Evolutionary conservation across 2,329 filamentous ascomycete genomes (phyloP), one percentile per base, ranked within the genome.

Genomic region (Endoconidiophora polonica): DNA sequence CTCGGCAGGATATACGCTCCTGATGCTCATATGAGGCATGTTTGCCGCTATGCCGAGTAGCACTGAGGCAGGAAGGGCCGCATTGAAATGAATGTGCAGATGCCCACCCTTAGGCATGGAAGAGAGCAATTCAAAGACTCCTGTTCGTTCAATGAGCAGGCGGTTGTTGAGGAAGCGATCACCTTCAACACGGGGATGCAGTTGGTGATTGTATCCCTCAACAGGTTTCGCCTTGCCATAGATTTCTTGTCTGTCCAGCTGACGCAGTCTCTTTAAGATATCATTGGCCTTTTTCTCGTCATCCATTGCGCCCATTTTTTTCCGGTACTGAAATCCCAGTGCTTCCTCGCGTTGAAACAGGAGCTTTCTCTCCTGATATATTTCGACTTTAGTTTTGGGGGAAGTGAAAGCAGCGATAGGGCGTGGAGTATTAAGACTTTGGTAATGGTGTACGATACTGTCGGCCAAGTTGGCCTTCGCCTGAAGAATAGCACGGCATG

Each of bases 81-180:
- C 73, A 60, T 86, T 87, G 68, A 84, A 86, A 61, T 87, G 83
- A 22, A 86, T 73, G 61, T 87, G 83, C 22, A 86, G 66, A 59
- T 86, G 79, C 0, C 73, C 73, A 2, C 81, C 83, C 61, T 87
- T 87, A 40, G 83, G 83, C 67, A 83, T 73, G 51, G 61, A 59
- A 29, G 65, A 65, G 4, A 77, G 73, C 23, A 81, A 69, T 24
- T 66, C 56, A 56, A 78, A 76, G 12, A 86, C 58, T 41, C 65
- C 62, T 6, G 81, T 83, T 44, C 68, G 48, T 37, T 70, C 62
- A 56, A 81, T 75, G 39, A 75, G 61, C 48, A 69, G 61, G 42
- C 67, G 60, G 56, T 78, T 78, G 47, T 70, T 68, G 22, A 79
- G 62, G 58, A 77, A 81, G 59, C 79, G 76, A 56, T 77, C 74